Conservation (phyloP, 768 basidiomycete species). For the Agrocybe praecox region DNA sequence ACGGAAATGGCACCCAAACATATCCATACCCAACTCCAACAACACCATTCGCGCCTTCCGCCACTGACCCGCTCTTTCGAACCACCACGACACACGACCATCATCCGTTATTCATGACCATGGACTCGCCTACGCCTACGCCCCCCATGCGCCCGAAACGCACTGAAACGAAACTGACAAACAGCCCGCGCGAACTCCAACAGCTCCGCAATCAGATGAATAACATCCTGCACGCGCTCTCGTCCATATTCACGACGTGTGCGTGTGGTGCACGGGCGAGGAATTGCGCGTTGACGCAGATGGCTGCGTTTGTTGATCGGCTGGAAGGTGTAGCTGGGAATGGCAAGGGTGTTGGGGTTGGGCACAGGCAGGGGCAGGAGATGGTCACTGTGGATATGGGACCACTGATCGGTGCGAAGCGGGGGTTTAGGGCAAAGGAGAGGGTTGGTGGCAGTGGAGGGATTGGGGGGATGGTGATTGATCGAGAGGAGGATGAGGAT, state of each 20-base stretch:
- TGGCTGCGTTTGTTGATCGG: slow-evolving; percentile 60
- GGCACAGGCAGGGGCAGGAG: too few species aligned
- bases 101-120: neutral
- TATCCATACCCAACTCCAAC: too few species aligned
- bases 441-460: slow-evolving; percentile 58
- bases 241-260: slow-evolving; percentile 73
- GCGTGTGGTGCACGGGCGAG: slow-evolving; percentile 66
- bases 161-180: too few species aligned
- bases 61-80: neutral
- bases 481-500: neutral
- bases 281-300: slow-evolving; percentile 66
- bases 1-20: too few species aligned
- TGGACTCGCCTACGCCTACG: neutral
- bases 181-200: slow-evolving; percentile 46
- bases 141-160: too few species aligned
- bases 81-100: neutral
- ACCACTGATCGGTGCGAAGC: slow-evolving; percentile 58
- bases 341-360: too few species aligned
- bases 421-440: slow-evolving; percentile 68
- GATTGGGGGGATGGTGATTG: slow-evolving; percentile 39
- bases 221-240: slow-evolving; percentile 68
- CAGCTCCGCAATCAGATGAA: slow-evolving; percentile 68
- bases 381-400: slow-evolving; percentile 49
- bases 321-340: slow-evolving; percentile 3
- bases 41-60: too few species aligned